Percentiles rank a stretch among this genome's conserved stretches.
phyloP scores from a whole-genome alignment of 345 rosid genomes.

The Raphanus sativus region DNA sequence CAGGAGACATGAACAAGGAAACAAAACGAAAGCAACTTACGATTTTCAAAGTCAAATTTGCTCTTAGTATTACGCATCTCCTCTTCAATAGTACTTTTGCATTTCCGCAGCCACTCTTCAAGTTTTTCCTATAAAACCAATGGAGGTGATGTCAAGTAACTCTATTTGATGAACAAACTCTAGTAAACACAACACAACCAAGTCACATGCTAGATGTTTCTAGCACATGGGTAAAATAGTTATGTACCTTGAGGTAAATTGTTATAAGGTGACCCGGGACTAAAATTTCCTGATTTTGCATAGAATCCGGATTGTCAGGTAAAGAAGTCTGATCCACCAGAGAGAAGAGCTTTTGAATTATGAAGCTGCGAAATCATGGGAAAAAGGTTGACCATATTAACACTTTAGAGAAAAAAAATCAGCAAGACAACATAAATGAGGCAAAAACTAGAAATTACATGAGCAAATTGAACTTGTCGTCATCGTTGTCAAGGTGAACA shows the following conservation, averaged over 20 bases:
- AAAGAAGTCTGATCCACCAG: constrained; percentile 88
- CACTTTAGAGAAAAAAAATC: not conserved
- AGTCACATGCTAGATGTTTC: constrained; percentile 6
- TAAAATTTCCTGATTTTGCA: constrained; percentile 96
- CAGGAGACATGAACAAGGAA: not conserved
- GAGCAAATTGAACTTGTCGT: constrained; percentile 93
- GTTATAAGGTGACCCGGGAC: constrained; percentile 94
- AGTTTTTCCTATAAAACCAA: constrained; percentile 68
- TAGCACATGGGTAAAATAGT: constrained; percentile 9
- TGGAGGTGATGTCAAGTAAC: constrained; percentile 11
- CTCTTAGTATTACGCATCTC: constrained; percentile 43
- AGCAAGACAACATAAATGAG: not conserved
- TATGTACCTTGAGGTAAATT: constrained; percentile 76
- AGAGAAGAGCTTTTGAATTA: constrained; percentile 95
- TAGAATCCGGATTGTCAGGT: constrained; percentile 81
- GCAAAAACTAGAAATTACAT: constrained; percentile 51
- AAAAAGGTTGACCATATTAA: constrained; percentile 20
- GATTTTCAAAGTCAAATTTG: constrained; percentile 53
- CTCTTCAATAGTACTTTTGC: constrained; percentile 62
- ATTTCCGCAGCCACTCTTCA: constrained; percentile 86
- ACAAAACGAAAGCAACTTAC: constrained; percentile 46
- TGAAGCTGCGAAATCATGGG: constrained; percentile 59
- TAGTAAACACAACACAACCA: constrained; percentile 2
- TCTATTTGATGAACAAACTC: constrained; percentile 1
- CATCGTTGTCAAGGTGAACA: constrained; percentile 74